Evolutionary conservation across 1,139 yeast genomes (phyloP).

Genomic region (Nakaseomyces bracarensis): DNA sequence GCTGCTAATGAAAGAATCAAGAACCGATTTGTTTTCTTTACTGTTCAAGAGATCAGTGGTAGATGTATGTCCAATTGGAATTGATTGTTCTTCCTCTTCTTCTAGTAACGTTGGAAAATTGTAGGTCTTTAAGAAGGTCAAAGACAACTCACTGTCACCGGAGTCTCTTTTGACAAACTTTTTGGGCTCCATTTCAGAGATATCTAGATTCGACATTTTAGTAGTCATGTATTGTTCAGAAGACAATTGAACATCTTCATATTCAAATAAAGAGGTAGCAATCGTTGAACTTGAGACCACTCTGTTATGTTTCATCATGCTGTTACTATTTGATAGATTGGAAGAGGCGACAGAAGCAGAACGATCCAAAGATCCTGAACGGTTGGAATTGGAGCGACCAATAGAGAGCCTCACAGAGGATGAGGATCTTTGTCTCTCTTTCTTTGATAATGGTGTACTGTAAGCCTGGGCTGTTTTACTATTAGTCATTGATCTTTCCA

Average conservation of each 20-base stretch:
- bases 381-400: constrained; percentile 8
- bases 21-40: background rate
- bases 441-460: background rate
- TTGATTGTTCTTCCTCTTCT: constrained; percentile 10
- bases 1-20: background rate
- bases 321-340: constrained; percentile 15
- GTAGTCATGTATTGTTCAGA: background rate
- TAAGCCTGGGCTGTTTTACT: background rate
- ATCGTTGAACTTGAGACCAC: constrained; percentile 27
- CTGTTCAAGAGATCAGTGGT: background rate
- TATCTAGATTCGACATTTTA: background rate
- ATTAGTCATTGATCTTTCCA: background rate
- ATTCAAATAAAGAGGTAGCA: constrained; percentile 28
- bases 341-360: constrained; percentile 22
- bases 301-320: constrained; percentile 17
- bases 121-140: constrained; percentile 25
- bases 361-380: constrained; percentile 16
- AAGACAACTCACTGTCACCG: constrained; percentile 18
- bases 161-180: constrained; percentile 14
- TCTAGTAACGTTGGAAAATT: constrained; percentile 27
- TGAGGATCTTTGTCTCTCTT: background rate
- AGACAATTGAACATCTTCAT: constrained; percentile 15
- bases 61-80: too few relatives aligned
- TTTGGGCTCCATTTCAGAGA: background rate
- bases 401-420: constrained; percentile 11